These are phyloP conservation scores for Leptographium wingfieldii DNA, from an alignment of 2,329 filamentous ascomycete genomes.

Conservation along the genomic window DNA sequence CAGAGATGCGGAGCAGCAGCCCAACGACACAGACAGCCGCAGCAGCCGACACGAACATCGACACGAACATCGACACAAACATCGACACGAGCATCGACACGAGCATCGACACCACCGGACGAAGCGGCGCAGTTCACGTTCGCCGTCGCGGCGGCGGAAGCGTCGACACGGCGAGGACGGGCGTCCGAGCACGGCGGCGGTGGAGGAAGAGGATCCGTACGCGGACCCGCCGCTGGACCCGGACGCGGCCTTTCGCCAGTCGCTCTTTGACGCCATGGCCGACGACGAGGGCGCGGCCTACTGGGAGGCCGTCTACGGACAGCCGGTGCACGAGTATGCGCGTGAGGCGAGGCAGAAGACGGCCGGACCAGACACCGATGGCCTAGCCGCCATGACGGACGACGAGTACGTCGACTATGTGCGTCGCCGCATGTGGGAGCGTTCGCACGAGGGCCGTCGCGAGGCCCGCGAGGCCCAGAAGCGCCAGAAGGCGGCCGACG, in stretches of 20 bases:
- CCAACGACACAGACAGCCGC: background rate
- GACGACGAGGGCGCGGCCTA: slow-evolving; percentile 93
- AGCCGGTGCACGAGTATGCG: slow-evolving; percentile 57
- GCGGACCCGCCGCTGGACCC: slow-evolving; percentile 43
- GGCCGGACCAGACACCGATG: slow-evolving; percentile 20
- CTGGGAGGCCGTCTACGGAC: slow-evolving; percentile 94
- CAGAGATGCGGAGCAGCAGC: background rate
- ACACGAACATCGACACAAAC: slow-evolving; percentile 1
- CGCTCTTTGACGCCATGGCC: slow-evolving; percentile 89
- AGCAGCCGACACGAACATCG: slow-evolving; percentile 7
- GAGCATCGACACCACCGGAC: slow-evolving; percentile 13
- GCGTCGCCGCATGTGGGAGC: slow-evolving; percentile 87
- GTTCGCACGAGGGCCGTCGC: slow-evolving; percentile 70
- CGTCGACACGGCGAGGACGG: slow-evolving; percentile 3
- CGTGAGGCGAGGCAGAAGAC: slow-evolving; percentile 12
- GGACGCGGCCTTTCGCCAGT: slow-evolving; percentile 75
- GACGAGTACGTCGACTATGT: slow-evolving; percentile 87
- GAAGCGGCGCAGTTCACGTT: slow-evolving; percentile 10
- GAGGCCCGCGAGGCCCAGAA: slow-evolving; percentile 52
- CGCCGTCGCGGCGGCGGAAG: slow-evolving; percentile 7
- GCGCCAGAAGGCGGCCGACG: slow-evolving; percentile 20
- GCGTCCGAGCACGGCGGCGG: background rate
- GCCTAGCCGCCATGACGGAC: slow-evolving; percentile 78
- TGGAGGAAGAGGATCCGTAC: slow-evolving; percentile 25
- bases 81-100: slow-evolving; percentile 2